Percentiles rank a stretch among this genome's conserved stretches.
Conservation (phyloP, 2,329 filamentous ascomycete species). For the Juglanconis sp. region DNA sequence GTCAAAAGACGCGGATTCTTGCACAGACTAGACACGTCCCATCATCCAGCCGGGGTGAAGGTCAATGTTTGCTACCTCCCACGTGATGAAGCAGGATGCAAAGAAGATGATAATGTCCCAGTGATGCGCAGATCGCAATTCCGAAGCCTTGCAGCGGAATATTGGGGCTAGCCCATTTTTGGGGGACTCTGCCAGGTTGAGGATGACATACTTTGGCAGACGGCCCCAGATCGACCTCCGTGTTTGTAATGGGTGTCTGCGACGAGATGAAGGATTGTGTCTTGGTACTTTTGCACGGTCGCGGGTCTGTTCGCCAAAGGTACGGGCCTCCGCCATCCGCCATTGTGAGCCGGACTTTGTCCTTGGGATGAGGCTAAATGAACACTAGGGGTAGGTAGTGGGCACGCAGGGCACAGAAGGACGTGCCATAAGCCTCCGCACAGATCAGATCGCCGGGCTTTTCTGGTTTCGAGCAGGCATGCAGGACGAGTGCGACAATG, state of each 20-base stretch:
- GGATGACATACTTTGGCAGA: neutral
- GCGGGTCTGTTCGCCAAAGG: neutral
- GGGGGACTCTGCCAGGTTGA: neutral
- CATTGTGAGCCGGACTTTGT: neutral
- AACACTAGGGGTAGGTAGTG: neutral
- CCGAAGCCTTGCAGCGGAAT: constrained; percentile 14
- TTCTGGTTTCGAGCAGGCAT: constrained; percentile 8
- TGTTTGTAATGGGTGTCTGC: constrained; percentile 3
- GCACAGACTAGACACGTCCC: constrained; percentile 6
- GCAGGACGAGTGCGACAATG: constrained; percentile 10
- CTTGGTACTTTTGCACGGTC: neutral
- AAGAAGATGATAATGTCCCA: neutral
- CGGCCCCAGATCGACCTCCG: neutral
- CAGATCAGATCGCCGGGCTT: constrained; percentile 11
- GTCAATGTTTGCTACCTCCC: neutral
- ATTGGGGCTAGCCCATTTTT: constrained; percentile 1
- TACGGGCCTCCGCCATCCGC: neutral
- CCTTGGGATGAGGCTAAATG: neutral
- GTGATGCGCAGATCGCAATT: constrained; percentile 10
- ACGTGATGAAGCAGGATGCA: constrained; percentile 1
- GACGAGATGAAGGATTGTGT: constrained; percentile 2
- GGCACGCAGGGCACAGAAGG: neutral
- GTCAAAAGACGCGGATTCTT: constrained; percentile 6
- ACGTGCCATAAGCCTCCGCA: neutral
- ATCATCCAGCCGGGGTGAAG: too few relatives aligned